Conservation (phyloP, 805 yeast species). For the Teunomyces barrocoloradensis region DNA sequence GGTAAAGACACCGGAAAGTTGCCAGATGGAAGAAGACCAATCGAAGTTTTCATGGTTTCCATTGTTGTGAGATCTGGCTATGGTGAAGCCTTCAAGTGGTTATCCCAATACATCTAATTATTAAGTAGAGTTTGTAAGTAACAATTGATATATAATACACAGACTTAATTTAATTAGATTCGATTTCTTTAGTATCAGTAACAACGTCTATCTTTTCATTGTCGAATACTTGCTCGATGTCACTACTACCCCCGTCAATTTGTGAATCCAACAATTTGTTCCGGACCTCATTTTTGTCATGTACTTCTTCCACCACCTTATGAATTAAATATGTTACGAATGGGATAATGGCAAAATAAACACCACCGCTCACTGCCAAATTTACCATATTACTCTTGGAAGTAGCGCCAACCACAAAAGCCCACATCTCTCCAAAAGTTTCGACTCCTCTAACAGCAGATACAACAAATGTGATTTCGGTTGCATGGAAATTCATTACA, state of each 20-base stretch:
- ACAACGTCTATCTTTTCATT: not conserved
- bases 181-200: not conserved
- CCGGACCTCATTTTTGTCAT: not conserved
- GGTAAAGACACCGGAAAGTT: conserved; percentile 73
- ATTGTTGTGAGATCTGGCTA: conserved; percentile 99
- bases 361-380: conserved; percentile 1
- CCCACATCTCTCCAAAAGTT: conserved; percentile 3
- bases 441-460: conserved; percentile 3
- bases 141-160: not conserved
- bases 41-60: conserved; percentile 96
- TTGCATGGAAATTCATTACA: conserved; percentile 3
- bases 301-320: conserved; percentile 1
- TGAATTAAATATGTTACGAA: not conserved
- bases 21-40: conserved; percentile 78
- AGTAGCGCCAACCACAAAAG: conserved; percentile 1
- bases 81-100: conserved; percentile 98
- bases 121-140: not conserved
- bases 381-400: conserved; percentile 3
- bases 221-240: not conserved
- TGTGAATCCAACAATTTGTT: not conserved
- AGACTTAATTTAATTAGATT: not conserved
- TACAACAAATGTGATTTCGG: conserved; percentile 2
- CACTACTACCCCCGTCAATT: not conserved
- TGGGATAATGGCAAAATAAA: not conserved
- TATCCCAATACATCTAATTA: conserved; percentile 82